A percentile compares a stretch with the other conserved stretches of the same genome.
phyloP scores from a whole-genome alignment of 305 asterid species.

The Plantago coronopus region DNA sequence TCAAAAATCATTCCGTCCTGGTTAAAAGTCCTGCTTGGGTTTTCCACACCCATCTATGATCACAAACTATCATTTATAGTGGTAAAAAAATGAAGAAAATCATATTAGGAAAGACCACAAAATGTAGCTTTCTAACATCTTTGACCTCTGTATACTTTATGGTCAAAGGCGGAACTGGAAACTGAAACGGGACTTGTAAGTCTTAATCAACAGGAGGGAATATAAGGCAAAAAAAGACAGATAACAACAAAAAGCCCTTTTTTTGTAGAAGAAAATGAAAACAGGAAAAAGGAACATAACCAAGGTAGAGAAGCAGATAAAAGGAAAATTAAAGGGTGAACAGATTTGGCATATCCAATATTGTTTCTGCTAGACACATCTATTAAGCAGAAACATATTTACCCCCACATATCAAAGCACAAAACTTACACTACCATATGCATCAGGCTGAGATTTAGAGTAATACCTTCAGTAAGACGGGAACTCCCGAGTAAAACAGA shows the following conservation, averaged over 20 bases:
- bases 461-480: constrained; percentile 73
- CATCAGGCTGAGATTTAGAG: constrained; percentile 3
- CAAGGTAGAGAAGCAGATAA: not conserved
- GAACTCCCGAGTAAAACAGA: constrained; percentile 83
- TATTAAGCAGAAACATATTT: constrained; percentile 4
- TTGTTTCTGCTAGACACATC: not conserved
- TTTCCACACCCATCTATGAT: no score
- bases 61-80: no score
- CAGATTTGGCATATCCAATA: not conserved
- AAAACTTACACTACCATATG: not conserved
- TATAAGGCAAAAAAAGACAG: not conserved
- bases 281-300: not conserved
- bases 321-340: not conserved
- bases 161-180: no score
- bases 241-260: not conserved
- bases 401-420: not conserved
- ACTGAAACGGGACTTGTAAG: no score
- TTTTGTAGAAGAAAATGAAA: not conserved
- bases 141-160: no score
- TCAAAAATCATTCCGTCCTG: no score
- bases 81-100: no score
- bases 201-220: not conserved
- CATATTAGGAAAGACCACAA: no score
- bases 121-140: no score
- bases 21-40: no score